phyloP scores from a whole-genome alignment of 192 early-diverging fungal genomes.

The Backusella parvicylindrica region DNA sequence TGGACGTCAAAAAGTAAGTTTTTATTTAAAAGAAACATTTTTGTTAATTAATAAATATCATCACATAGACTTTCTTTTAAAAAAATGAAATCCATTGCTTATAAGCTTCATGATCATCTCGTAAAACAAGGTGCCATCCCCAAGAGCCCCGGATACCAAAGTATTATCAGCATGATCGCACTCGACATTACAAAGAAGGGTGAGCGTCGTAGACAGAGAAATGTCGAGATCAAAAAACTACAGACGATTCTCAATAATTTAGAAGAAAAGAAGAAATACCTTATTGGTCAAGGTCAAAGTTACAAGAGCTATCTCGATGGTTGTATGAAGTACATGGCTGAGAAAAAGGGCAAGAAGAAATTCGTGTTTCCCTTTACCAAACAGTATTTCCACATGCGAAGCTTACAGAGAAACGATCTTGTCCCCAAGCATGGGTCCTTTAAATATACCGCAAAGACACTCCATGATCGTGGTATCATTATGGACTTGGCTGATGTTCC shows the following conservation, averaged over 20 bases:
- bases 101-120: constrained; percentile 78
- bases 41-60: neutral
- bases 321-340: constrained; percentile 85
- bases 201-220: constrained; percentile 70
- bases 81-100: constrained; percentile 77
- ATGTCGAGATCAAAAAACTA: constrained; percentile 71
- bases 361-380: constrained; percentile 84
- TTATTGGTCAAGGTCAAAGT: constrained; percentile 84
- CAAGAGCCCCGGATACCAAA: constrained; percentile 82
- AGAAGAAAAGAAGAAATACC: constrained; percentile 77
- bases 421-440: constrained; percentile 96
- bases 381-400: constrained; percentile 93
- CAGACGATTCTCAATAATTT: constrained; percentile 79
- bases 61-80: constrained; percentile 57
- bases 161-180: constrained; percentile 90
- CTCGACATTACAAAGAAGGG: constrained; percentile 92
- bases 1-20: constrained; percentile 31
- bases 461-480: constrained; percentile 92
- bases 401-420: constrained; percentile 78
- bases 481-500: constrained; percentile 78
- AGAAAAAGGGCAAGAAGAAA: constrained; percentile 65
- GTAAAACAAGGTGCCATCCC: constrained; percentile 71
- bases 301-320: constrained; percentile 90
- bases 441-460: constrained; percentile 94
- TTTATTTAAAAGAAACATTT: neutral